Evolutionary conservation across 2,329 filamentous ascomycete species (phyloP), one percentile per base, ranked within the genome.

Genomic region (Penicillium sp.): DNA sequence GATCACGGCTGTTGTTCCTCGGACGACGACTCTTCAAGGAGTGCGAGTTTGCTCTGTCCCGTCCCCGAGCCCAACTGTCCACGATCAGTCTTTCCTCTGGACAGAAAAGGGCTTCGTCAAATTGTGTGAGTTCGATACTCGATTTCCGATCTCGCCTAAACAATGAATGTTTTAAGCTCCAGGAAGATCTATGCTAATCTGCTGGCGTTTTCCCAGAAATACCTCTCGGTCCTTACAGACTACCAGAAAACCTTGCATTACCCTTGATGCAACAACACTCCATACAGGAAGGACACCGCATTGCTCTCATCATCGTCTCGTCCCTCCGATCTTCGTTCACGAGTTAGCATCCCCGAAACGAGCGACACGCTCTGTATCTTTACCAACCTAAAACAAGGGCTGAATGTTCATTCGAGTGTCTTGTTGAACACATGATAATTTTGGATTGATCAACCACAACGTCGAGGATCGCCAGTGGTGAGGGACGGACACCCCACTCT

Each of bases 1-100:
- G 32, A 56, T 55, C 50, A 60, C 56, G 57, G 51, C 62, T 65
- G 63, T 58, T 65, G 68, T 71, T 74, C 62, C 67, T 72, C 61
- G 60, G 69, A 72, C 71, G 66, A 71, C 69, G 63, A 65, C 62
- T 62, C 59, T 50, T 24, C 55, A 50, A 60, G 63, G 65, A 65
- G 57, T 63, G 56, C 57, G 47, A 62, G 46, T 56, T 58, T 59
- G 56, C 57, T 60, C 62, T 53, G 54, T 60, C 51, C 59, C 55
- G 56, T 57, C 54, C 59, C 58, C 59, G 49, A 54, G 52, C 49
- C 56, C 55, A 39, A 60, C 49, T 52, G 18, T 47, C 52, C 55
- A 58, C 62, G 47, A 49, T 42, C 47, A 60, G 51, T 56, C 38
- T 38, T 11, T 18, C 40, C 27, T 14, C 55, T 59, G 60, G 64